These are phyloP conservation scores for Ogataea populi-albae DNA, from an alignment of 805 yeast genomes.

Conservation along the genomic window DNA sequence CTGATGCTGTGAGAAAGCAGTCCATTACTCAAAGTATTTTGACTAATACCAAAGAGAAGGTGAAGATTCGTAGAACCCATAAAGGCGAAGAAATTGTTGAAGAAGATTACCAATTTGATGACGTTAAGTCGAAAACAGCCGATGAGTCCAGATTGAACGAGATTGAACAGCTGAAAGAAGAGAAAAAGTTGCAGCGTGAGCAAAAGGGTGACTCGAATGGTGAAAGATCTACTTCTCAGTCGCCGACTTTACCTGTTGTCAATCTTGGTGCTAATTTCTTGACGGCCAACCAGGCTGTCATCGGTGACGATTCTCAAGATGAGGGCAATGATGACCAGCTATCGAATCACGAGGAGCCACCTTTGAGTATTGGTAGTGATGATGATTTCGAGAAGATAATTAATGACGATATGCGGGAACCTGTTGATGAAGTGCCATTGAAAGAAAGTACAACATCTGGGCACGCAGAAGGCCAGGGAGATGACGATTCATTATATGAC, in stretches of 20 bases:
- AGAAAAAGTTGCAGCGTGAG: constrained; percentile 17
- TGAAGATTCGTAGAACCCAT: constrained; percentile 75
- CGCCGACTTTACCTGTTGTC: constrained; percentile 9
- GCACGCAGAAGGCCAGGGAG: constrained; percentile 6
- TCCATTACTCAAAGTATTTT: constrained; percentile 67
- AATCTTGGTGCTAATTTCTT: constrained; percentile 14
- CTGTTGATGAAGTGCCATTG: constrained; percentile 9
- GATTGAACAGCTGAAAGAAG: constrained; percentile 25
- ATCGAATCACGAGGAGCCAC: constrained; percentile 1
- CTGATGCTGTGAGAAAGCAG: constrained; percentile 68
- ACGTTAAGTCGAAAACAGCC: constrained; percentile 17
- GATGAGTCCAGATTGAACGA: constrained; percentile 26
- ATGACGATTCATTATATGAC: constrained; percentile 22
- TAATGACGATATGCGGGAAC: constrained; percentile 10
- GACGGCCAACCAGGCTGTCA: constrained; percentile 6
- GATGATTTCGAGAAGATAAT: constrained; percentile 18
- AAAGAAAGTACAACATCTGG: constrained; percentile 10
- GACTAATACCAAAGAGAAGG: constrained; percentile 41
- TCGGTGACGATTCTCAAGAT: constrained; percentile 7
- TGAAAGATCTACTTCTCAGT: constrained; percentile 2
- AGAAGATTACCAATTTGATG: constrained; percentile 37
- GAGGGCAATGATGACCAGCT: constrained; percentile 9
- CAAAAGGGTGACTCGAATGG: constrained; percentile 10
- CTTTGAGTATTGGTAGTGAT: constrained; percentile 12
- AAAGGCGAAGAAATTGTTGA: constrained; percentile 86